Evolutionary conservation across 441 rosid genomes (phyloP), one percentile per base, ranked within the genome.

Genomic region (Erodium texanum): DNA sequence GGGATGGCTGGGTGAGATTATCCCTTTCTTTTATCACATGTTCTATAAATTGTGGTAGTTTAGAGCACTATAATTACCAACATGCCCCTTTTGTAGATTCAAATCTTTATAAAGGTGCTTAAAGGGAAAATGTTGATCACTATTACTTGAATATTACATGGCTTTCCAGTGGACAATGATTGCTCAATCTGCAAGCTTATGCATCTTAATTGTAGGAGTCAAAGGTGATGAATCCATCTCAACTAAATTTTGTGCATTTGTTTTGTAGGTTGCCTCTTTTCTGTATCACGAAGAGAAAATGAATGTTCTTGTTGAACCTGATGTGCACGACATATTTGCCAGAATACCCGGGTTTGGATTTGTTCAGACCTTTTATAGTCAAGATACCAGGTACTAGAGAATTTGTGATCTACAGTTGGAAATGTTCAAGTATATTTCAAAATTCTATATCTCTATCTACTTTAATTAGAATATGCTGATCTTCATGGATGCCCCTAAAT

Each of bases 331-430:
- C 76, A 75, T 91, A 78, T 89, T 93, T 82, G 96, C 99, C 75
- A 87, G 97, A 84, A 91, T 91, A 74, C 97, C 99, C 0, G 99
- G 99, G 67, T 93, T 91, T 75, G 97, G 99, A 63, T 93, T 89
- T 81, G 85, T 93, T 76, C 99, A 91, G 77, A 93, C 99, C 58
- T 93, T 93, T 80, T 93, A 93, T 78, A 89, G 85, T 77, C 99
- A 93, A 83, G 99, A 93, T 82, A 86, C 93, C 32, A 91, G 99
- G 99, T 93, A 83, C 52, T 12, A 29, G 19, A 29, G 19, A 67
- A 41, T 43, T 68, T 50, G n/a, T 68, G 65, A 61, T 36, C 34
- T 34, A 45, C 65, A 12, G 59, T 52, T 24, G 54, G 23, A 7
- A 2, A 52, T 50, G 59, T 66, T 6, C 32, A 73, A 71, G 65